Base-by-base conservation (phyloP, 495 filamentous ascomycete genomes). In the Apiosordaria backusii region DNA sequence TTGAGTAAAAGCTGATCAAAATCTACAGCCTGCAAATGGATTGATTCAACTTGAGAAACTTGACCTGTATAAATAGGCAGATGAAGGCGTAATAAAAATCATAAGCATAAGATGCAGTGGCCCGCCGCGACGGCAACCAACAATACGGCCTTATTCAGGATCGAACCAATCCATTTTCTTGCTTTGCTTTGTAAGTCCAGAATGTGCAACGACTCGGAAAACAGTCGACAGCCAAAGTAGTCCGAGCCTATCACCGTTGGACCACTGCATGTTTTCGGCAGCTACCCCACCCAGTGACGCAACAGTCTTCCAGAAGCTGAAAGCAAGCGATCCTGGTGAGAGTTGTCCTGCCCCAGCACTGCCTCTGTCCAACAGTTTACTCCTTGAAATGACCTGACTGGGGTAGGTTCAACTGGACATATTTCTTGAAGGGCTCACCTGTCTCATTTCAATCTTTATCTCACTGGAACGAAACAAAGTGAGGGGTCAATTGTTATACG, bases 41-140 rank as follows among this genome's bases (percentile, higher is more conserved):
- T 65, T 84, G 65, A 82, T 86, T 55, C 81, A 84, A 67, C 68
- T 84, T 19, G 83, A 85, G 70, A 84, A 81, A 67, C 73, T 76
- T 64, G 76, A 79, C 1, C 19, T 74, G 62, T 55, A 55, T n/a
- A 55, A 55, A 5, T 55, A 55, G 52, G 18, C 5, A 55, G 35
- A 22, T 0, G 52, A 55, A n/a, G n/a, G n/a, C n/a, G n/a, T n/a
- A n/a, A n/a, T n/a, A n/a, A n/a, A n/a, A n/a, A n/a, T n/a, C n/a
- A n/a, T n/a, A n/a, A n/a, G n/a, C n/a, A n/a, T n/a, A n/a, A n/a
- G n/a, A 45, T 45, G 35, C 5, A 45, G 35, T 15, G 16, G 35
- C 5, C 35, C 9, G 13, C 35, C 35, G 9, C 35, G 10, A 45
- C 35, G 16, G 9, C 27, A 29, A 29, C 27, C 27, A 29, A 29